Conservation (phyloP, 1,284 basidiomycete genomes). For the Heterobasidion parviporum region DNA sequence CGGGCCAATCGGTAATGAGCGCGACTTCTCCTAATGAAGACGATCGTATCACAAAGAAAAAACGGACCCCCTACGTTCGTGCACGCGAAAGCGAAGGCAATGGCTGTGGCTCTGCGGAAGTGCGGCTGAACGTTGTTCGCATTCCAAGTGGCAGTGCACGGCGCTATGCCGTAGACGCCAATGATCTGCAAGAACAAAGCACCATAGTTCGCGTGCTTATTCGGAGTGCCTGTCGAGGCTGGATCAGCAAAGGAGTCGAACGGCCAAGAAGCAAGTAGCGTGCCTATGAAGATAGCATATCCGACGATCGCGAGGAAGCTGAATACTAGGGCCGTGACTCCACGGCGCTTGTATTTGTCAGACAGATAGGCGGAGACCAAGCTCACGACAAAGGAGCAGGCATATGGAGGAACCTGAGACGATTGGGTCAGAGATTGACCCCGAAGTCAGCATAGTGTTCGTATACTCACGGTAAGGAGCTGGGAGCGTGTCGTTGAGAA, state of each 20-base stretch:
- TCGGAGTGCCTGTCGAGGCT: slow-evolving; percentile 16
- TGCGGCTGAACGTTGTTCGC: slow-evolving; percentile 54
- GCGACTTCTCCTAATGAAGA: neutral
- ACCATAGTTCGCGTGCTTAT: slow-evolving; percentile 34
- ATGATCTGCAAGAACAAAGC: slow-evolving; percentile 43
- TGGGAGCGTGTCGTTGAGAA: slow-evolving; percentile 22
- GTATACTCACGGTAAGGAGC: slow-evolving; percentile 19
- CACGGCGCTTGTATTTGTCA: slow-evolving; percentile 37
- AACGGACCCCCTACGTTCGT: slow-evolving; percentile 41
- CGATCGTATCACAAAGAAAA: neutral
- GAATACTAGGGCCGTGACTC: slow-evolving; percentile 26
- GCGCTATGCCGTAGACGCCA: slow-evolving; percentile 35
- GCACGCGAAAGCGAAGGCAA: slow-evolving; percentile 45
- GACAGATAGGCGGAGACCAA: slow-evolving; percentile 33
- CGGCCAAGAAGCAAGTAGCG: neutral
- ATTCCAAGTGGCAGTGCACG: slow-evolving; percentile 40
- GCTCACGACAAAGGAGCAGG: slow-evolving; percentile 18
- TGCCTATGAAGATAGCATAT: slow-evolving; percentile 40
- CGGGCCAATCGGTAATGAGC: neutral
- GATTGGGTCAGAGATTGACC: neutral
- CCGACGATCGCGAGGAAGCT: slow-evolving; percentile 31
- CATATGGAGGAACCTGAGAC: slow-evolving; percentile 11
- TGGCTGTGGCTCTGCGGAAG: slow-evolving; percentile 42
- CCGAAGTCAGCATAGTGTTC: no score
- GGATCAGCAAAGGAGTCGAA: neutral